Percentiles rank a stretch among this genome's conserved stretches.
Conservation (phyloP, 805 yeast genomes). For the Nakazawaea wickerhamii region DNA sequence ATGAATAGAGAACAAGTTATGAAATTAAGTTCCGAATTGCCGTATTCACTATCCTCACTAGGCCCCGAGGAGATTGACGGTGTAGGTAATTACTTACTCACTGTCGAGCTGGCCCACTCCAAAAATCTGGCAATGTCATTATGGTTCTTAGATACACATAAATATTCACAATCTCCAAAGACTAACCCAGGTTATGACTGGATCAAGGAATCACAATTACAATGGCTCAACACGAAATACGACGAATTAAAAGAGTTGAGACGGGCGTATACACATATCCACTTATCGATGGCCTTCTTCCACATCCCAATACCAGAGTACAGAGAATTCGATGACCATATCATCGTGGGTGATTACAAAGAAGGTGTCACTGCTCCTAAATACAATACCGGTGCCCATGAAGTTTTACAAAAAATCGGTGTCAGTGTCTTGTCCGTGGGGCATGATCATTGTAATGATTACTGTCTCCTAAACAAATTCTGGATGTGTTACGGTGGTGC, state of each 20-base stretch:
- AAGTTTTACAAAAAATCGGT: slow-evolving; percentile 55
- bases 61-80: slow-evolving; percentile 75
- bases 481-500: slow-evolving; percentile 97
- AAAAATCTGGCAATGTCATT: slow-evolving; percentile 45
- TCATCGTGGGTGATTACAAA: slow-evolving; percentile 53
- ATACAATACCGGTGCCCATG: slow-evolving; percentile 62
- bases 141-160: slow-evolving; percentile 82
- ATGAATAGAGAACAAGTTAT: slow-evolving; percentile 56
- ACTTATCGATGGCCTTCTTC: slow-evolving; percentile 81
- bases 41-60: slow-evolving; percentile 54
- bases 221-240: slow-evolving; percentile 40
- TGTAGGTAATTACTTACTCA: slow-evolving; percentile 70
- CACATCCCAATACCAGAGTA: slow-evolving; percentile 94
- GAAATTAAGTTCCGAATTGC: slow-evolving; percentile 50
- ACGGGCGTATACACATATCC: slow-evolving; percentile 34
- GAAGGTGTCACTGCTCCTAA: slow-evolving; percentile 81
- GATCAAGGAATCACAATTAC: slow-evolving; percentile 66
- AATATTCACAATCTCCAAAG: slow-evolving; percentile 62
- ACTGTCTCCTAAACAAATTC: slow-evolving; percentile 60
- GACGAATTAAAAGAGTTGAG: slow-evolving; percentile 24
- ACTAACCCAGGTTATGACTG: slow-evolving; percentile 77
- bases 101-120: slow-evolving; percentile 38
- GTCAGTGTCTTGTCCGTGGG: slow-evolving; percentile 79
- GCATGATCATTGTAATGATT: slow-evolving; percentile 95
- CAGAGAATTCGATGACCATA: slow-evolving; percentile 36